Conservation (phyloP, 768 basidiomycete species). For the Sporobolomyces pararoseus region DNA sequence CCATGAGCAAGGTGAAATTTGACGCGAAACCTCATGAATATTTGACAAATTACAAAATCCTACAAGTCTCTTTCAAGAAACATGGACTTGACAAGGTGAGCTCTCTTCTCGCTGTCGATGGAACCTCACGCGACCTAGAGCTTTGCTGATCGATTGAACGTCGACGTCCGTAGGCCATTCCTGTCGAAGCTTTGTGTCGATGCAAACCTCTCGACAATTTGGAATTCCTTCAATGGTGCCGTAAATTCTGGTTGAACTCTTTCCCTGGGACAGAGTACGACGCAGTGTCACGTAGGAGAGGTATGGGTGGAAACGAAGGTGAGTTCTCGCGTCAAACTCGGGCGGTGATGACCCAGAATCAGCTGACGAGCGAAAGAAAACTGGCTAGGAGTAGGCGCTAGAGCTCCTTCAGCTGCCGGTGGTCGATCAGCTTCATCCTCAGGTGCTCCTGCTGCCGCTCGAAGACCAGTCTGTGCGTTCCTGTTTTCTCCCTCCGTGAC, state of each 20-base stretch:
- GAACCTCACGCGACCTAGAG: conserved; percentile 7
- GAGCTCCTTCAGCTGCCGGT: conserved; percentile 15
- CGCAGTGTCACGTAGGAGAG: conserved; percentile 53
- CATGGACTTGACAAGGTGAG: conserved; percentile 89
- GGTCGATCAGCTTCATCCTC: conserved; percentile 5
- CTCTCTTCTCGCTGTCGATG: conserved; percentile 43
- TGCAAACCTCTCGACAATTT: conserved; percentile 99
- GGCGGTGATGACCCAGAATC: too few species aligned
- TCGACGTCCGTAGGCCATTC: conserved; percentile 66
- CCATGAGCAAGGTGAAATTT: conserved; percentile 68
- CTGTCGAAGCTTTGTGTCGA: conserved; percentile 86
- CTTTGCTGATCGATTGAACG: background rate
- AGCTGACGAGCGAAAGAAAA: too few species aligned
- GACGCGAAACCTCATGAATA: conserved; percentile 92
- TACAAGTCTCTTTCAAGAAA: conserved; percentile 85
- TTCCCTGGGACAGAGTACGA: conserved; percentile 85
- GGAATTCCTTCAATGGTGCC: conserved; percentile 96
- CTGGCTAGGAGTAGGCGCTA: too few species aligned
- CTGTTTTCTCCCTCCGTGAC: background rate
- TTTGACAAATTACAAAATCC: conserved; percentile 87
- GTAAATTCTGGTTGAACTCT: conserved; percentile 91
- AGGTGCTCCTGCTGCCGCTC: conserved; percentile 5
- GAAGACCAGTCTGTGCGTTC: background rate
- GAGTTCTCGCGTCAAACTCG: background rate
- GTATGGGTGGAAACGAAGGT: conserved; percentile 11